A percentile compares a stretch with the other conserved stretches of the same genome.
Evolutionary conservation across 306 rosid species (phyloP).

Genomic region (Parietaria judaica): DNA sequence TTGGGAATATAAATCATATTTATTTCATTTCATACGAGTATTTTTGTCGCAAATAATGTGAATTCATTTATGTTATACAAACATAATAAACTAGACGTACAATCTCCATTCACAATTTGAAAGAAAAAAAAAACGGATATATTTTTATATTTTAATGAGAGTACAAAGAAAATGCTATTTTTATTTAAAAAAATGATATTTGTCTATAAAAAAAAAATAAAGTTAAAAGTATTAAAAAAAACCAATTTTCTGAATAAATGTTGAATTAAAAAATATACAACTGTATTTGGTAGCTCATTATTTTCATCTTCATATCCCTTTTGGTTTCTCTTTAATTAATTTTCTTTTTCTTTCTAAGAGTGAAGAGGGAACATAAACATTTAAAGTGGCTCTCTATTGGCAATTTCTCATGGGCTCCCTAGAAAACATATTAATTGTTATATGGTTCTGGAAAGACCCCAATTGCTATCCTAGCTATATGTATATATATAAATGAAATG

Average conservation of each 20-base stretch:
- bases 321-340: background rate
- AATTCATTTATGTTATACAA: too few species aligned
- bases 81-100: too few species aligned
- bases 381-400: constrained; percentile 12
- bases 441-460: constrained; percentile 19
- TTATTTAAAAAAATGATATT: too few species aligned
- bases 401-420: constrained; percentile 14
- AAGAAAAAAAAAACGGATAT: too few species aligned
- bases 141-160: too few species aligned
- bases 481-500: background rate
- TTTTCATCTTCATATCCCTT: background rate
- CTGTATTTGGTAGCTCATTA: constrained; percentile 2
- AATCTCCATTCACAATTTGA: too few species aligned
- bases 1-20: too few species aligned
- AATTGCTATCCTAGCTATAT: background rate
- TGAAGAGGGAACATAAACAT: constrained; percentile 2
- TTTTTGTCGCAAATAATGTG: too few species aligned
- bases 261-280: background rate
- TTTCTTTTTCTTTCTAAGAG: background rate
- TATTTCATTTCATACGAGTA: too few species aligned
- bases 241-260: too few species aligned
- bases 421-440: constrained; percentile 12
- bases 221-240: background rate
- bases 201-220: background rate
- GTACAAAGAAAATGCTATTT: too few species aligned